Base-by-base conservation (phyloP, 2,329 filamentous ascomycete genomes). In the Sporothrix humicola region DNA sequence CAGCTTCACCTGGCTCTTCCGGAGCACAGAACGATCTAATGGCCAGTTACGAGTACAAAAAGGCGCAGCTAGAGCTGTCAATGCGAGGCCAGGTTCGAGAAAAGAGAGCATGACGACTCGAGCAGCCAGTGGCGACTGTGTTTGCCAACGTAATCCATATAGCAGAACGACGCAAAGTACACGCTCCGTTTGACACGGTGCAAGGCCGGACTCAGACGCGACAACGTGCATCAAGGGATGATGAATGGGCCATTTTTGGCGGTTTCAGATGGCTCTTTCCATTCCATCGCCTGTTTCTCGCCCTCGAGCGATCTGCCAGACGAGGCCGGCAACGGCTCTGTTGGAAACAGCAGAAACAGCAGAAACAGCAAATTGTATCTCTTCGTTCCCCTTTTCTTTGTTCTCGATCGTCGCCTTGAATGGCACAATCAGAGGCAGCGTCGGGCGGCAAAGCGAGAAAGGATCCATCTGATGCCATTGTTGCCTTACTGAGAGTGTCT, bases 221-320 rank as follows among this genome's bases (percentile, higher is more conserved):
- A 71, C 69, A 48, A 12, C 37, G 42, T 48, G 54, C 20, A 37
- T 70, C 68, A 71, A 71, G 69, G 69, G 69, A 71, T 71, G 69
- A 58, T 58, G n/a, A 46, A 46, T 58, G 37, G 54, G 65, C 23
- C n/a, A 7, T 56, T 48, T 70, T 70, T 70, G n/a, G 48, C 68
- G 42, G 56, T 71, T 52, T 71, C 56, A 71, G 56, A 37, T 61
- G 52, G 42, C 31, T 37, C 10, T 37, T n/a, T 44, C 66, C 66
- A 37, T 23, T 23, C 48, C 50, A 56, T 42, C 50, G 48, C 66
- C 50, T 59, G 12, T 61, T 71, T 26, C 69, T 12, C 17, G 23
- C 37, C 23, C 46, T 68, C 46, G 65, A 37, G 26, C 31, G 46
- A 50, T 52, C 20, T 37, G 8, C 65, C 65, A 50, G 44, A n/a